Base-by-base conservation (phyloP, 768 basidiomycete genomes). In the Coprinopsis strossmayeri region DNA sequence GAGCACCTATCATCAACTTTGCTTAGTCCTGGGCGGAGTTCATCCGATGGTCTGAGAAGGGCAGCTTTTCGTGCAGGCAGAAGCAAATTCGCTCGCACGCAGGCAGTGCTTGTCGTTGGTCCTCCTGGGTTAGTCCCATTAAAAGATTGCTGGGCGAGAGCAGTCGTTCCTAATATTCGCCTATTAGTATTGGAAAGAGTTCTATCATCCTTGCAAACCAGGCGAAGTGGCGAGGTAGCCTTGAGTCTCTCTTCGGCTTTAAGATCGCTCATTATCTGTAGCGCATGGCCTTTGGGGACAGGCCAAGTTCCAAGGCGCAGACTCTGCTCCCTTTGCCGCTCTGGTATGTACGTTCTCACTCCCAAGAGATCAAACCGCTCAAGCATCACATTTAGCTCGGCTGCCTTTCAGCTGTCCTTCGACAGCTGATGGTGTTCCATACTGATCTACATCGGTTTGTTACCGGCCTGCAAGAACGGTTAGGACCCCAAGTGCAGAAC, bases 231-330 rank as follows among this genome's bases (percentile, higher is more conserved):
- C 64, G 84, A 65, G 72, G 82, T 79, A 56, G 59, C 9, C 7
- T 7, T 15, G 30, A 7, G 9, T 7, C n/a, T n/a, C n/a, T n/a
- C n/a, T n/a, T n/a, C n/a, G n/a, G n/a, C n/a, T n/a, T n/a, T n/a
- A n/a, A n/a, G n/a, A n/a, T n/a, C n/a, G n/a, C n/a, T n/a, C n/a
- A n/a, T 32, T 15, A 32, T 32, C 30, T 15, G 3, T 42, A 80
- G 78, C 75, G 18, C 82, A 84, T 54, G 84, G 84, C 3, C 70
- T 86, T 3, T 87, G 84, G 84, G 84, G 84, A 12, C 83, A 86
- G 53, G 83, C 84, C 5, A 86, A 85, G 63, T 86, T 86, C 53
- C 78, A 83, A 55, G 75, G 68, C 42, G 69, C 72, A 4, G 79
- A 82, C 46, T 76, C 81, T 2, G 80, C 83, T 2, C 86, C 86